Evolutionary conservation across 768 basidiomycete species (phyloP).

Genomic region (Mycena vulgaris): DNA sequence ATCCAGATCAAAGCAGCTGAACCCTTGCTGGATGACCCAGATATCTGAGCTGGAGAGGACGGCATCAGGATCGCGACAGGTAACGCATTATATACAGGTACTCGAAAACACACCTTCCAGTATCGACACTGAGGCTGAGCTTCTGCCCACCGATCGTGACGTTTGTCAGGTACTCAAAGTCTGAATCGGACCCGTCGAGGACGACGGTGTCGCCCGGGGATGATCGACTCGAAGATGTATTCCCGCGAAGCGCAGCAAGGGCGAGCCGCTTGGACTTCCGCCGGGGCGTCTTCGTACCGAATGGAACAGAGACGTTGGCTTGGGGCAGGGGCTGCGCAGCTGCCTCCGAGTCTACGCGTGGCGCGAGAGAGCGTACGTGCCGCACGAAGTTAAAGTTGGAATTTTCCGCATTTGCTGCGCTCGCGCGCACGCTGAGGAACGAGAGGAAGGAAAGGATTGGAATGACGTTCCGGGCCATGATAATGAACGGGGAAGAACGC

Average conservation of each 20-base stretch:
- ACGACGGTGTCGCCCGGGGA: neutral
- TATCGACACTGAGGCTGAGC: conserved; percentile 35
- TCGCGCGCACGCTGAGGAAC: neutral
- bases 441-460: conserved; percentile 14
- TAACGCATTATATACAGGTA: neutral
- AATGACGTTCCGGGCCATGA: conserved; percentile 11
- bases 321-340: neutral
- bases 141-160: conserved; percentile 34
- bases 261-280: conserved; percentile 15
- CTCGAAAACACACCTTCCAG: conserved; percentile 30
- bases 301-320: conserved; percentile 5
- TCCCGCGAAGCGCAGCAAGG: conserved; percentile 12
- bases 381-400: conserved; percentile 9
- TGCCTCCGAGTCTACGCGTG: conserved; percentile 3
- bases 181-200: conserved; percentile 32
- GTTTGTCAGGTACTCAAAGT: conserved; percentile 33
- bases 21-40: too few species aligned
- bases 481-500: conserved; percentile 11
- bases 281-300: conserved; percentile 5
- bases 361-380: conserved; percentile 10
- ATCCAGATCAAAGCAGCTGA: too few species aligned
- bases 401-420: neutral
- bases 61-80: conserved; percentile 32
- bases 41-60: conserved; percentile 1
- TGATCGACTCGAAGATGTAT: conserved; percentile 5